Conservation (phyloP, 2,329 filamentous ascomycete genomes). For the Paecilomyces dactylethromorphus region DNA sequence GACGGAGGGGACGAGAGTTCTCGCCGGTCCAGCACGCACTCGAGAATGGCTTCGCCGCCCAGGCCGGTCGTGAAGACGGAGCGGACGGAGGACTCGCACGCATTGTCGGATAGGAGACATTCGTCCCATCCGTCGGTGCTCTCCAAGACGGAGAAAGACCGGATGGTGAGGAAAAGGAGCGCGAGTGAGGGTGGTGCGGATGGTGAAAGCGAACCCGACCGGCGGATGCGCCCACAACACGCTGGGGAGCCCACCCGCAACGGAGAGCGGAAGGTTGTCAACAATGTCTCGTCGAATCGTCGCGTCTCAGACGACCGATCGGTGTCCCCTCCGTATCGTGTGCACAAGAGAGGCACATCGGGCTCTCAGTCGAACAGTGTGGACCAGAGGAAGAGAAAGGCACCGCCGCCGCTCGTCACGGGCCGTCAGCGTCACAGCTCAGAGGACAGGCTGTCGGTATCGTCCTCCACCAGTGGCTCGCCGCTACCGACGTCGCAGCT, state of each 20-base stretch:
- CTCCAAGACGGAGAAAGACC: slow-evolving; percentile 12
- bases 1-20: slow-evolving; percentile 14
- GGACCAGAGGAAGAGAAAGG: slow-evolving; percentile 28
- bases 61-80: slow-evolving; percentile 30
- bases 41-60: slow-evolving; percentile 19
- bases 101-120: slow-evolving; percentile 16
- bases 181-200: slow-evolving; percentile 29
- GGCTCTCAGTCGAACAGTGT: slow-evolving; percentile 21
- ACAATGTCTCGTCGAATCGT: slow-evolving; percentile 19
- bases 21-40: slow-evolving; percentile 18
- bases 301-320: slow-evolving; percentile 28
- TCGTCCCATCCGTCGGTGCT: slow-evolving; percentile 12
- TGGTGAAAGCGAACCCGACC: slow-evolving; percentile 17
- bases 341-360: slow-evolving; percentile 31
- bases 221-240: slow-evolving; percentile 11
- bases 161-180: slow-evolving; percentile 28
- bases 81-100: slow-evolving; percentile 23
- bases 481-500: slow-evolving; percentile 34
- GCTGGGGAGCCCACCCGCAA: slow-evolving; percentile 11
- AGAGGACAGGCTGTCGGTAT: slow-evolving; percentile 39
- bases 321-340: slow-evolving; percentile 26
- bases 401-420: slow-evolving; percentile 34
- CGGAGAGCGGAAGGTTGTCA: slow-evolving; percentile 20
- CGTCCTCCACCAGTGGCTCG: slow-evolving; percentile 39
- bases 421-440: slow-evolving; percentile 37